These are phyloP conservation scores for Isabelozyma rhagii DNA, from an alignment of 805 yeast genomes.

Conservation along the genomic window DNA sequence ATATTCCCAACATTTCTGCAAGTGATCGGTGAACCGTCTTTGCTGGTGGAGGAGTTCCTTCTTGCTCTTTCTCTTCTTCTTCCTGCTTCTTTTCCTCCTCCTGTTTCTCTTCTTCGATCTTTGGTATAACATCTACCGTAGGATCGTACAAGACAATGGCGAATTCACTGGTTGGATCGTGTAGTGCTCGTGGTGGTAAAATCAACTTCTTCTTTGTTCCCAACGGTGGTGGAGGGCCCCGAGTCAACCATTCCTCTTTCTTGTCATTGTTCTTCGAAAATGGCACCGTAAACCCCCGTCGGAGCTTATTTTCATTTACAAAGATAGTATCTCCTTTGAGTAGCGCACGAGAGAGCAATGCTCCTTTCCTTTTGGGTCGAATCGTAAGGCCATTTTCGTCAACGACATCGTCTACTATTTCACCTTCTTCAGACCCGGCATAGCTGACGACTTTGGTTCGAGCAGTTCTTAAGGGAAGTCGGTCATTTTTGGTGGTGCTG, in stretches of 20 bases:
- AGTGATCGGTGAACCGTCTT: constrained; percentile 60
- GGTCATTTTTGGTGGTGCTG: constrained; percentile 6
- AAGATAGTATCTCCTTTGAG: constrained; percentile 26
- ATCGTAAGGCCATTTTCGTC: constrained; percentile 30
- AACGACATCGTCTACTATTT: constrained; percentile 18
- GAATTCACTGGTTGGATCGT: constrained; percentile 89
- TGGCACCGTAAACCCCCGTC: constrained; percentile 57
- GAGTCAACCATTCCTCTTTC: constrained; percentile 25
- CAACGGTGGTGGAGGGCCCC: constrained; percentile 70
- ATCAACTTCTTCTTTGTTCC: constrained; percentile 73
- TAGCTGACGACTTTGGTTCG: constrained; percentile 30
- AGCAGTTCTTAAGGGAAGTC: constrained; percentile 22
- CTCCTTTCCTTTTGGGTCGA: constrained; percentile 45
- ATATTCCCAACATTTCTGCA: constrained; percentile 77
- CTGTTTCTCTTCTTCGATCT: constrained; percentile 14
- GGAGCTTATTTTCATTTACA: constrained; percentile 36
- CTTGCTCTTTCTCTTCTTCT: constrained; percentile 6
- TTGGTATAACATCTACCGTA: constrained; percentile 64
- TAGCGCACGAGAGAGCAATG: constrained; percentile 55
- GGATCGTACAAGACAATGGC: constrained; percentile 96
- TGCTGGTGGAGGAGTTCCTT: constrained; percentile 11
- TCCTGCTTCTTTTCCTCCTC: constrained; percentile 8
- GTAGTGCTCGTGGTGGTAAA: constrained; percentile 86
- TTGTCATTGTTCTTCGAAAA: constrained; percentile 38
- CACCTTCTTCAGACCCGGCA: constrained; percentile 21